These are phyloP conservation scores for Alternaria hordeiaustralica DNA, from an alignment of 2,329 filamentous ascomycete species.

Conservation along the genomic window DNA sequence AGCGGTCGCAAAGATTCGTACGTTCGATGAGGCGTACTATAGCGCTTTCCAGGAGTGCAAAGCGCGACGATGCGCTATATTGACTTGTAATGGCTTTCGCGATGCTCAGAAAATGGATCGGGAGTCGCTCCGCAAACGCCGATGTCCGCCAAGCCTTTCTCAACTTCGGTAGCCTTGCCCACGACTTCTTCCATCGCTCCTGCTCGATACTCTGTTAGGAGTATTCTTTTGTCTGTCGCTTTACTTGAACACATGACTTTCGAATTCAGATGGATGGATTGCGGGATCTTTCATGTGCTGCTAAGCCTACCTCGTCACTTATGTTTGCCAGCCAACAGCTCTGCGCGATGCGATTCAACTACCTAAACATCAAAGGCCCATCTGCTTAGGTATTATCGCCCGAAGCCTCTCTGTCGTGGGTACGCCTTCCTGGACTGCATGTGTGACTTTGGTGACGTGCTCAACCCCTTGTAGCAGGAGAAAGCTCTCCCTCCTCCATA, in stretches of 20 bases:
- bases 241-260: not conserved
- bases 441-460: not conserved
- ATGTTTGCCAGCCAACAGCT: not conserved
- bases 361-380: not conserved
- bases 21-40: not conserved
- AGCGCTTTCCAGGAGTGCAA: not conserved
- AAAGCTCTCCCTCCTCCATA: not conserved
- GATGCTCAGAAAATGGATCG: conserved; percentile 26
- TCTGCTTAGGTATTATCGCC: not conserved
- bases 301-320: not conserved
- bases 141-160: not conserved
- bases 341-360: not conserved
- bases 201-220: not conserved
- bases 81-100: conserved; percentile 3
- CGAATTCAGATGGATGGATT: not conserved
- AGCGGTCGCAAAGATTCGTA: not conserved
- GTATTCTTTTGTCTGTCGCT: not conserved
- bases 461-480: not conserved
- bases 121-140: conserved; percentile 16
- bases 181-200: not conserved
- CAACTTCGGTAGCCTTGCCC: not conserved
- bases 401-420: not conserved
- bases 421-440: not conserved
- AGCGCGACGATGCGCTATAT: conserved; percentile 6
- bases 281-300: not conserved